Evolutionary conservation across 2,329 filamentous ascomycete genomes (phyloP), one percentile per base, ranked within the genome.

Genomic region (Fusarium phyllophilum): DNA sequence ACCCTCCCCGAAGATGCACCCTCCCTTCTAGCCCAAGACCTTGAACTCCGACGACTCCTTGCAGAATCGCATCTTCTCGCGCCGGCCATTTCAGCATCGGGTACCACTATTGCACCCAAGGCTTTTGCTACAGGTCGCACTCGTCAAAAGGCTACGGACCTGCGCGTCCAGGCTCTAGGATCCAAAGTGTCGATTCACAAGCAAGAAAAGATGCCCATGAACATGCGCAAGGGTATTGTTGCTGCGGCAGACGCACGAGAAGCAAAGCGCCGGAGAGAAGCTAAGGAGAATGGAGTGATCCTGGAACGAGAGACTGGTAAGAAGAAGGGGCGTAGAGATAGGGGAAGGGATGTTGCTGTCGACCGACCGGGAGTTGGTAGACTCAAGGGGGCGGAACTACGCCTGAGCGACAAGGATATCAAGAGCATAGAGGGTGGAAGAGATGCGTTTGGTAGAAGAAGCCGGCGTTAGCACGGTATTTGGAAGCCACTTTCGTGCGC

Each of bases 141-240:
- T 77, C 90, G 95, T 38, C 91, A 94, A 75, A 94, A 93, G 81
- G 94, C 95, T 2, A 90, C 93, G 11, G 96, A 98, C 81, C 84
- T 98, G 74, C 93, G 96, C 66, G 86, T 98, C 54, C 93, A 94
- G 80, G 89, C 92, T 17, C 88, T 98, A 6, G 95, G 95, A 13
- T 91, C 92, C n/a, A 95, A 93, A 78, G 82, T 84, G 12, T 94
- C 93, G 26, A 88, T 97, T 52, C 91, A 92, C 75, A 87, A 87
- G 64, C 95, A 97, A 83, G 89, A 92, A 66, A 95, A 92, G 77
- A 97, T 98, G 94, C 96, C 96, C 24, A 93, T 97, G 88, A 85
- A 90, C 46, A 92, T 96, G 79, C 89, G 95, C 67, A 94, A 93
- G 83, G 95, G 96, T n/a, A 98, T 98, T 68, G 85, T 85, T 22